Base-by-base conservation (phyloP, 139 green algal species). In the Chlorella sp. region DNA sequence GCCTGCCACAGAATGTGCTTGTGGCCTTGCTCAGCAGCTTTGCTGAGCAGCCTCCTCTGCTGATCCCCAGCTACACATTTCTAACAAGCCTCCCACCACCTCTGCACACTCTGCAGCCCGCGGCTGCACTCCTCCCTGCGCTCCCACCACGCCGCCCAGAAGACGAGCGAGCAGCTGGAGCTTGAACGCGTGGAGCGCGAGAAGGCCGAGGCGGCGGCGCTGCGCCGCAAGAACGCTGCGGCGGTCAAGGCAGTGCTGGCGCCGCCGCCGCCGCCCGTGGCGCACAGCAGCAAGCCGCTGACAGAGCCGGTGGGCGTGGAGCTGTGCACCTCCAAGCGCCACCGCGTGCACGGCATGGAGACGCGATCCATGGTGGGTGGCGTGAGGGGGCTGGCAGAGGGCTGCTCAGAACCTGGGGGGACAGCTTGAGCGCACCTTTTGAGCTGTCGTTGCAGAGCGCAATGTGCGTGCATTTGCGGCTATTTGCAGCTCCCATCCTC, bases 141-240 rank as follows among this genome's bases (percentile, higher is more conserved):
- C 62, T 69, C 79, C 34, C 16, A 67, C 81, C 23, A 69, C 18
- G 28, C 64, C 30, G n/a, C 71, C 1, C 71, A 75, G 15, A 95
- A 92, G 73, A 89, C 67, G 63, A 94, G 88, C 57, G 86, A 93
- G 78, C 92, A 95, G 28, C 47, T 94, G 39, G 85, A 93, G 87
- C 78, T 95, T 36, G 75, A 88, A 41, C 23, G 81, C 75, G 63
- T 92, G 67, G 63, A 55, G 47, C 67, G 25, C 20, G 39, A 74
- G 47, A 86, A 67, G 73, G 78, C 86, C 88, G 81, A 91, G 80
- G 34, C 88, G 32, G 67, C 74, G 55, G 36, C 34, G 20, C 38
- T 85, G 68, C 63, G 68, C 28, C 41, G 71, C 21, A 64, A 68
- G 44, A 91, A 79, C n/a, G 84, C 91, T 3, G 62, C 55, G 28